A percentile compares a stretch with the other conserved stretches of the same genome.
phyloP scores from a whole-genome alignment of 1,284 basidiomycete genomes.

The Fistulina hepatica region DNA sequence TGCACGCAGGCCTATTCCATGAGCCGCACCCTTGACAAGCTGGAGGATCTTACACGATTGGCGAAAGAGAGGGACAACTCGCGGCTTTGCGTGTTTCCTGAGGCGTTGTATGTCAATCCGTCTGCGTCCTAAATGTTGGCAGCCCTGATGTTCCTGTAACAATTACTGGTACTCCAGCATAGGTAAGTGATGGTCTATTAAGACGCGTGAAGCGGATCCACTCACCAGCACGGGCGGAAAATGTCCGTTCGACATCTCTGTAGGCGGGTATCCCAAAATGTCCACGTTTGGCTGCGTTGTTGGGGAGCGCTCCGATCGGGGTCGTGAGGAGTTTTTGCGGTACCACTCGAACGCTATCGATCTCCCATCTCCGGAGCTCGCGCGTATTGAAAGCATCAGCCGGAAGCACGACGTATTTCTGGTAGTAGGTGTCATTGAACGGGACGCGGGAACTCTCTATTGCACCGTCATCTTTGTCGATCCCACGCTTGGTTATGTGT shows the following conservation, averaged over 20 bases:
- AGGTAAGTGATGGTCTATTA: no score
- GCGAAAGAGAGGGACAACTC: constrained; percentile 41
- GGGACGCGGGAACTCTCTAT: constrained; percentile 55
- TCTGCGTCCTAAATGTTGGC: background rate
- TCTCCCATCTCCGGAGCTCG: constrained; percentile 40
- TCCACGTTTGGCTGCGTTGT: constrained; percentile 49
- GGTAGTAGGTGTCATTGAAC: constrained; percentile 61
- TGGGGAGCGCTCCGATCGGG: constrained; percentile 39
- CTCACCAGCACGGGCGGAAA: no score
- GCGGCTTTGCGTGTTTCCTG: constrained; percentile 59
- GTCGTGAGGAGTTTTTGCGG: constrained; percentile 50
- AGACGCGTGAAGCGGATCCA: no score
- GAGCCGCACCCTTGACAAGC: constrained; percentile 43
- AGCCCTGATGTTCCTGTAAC: constrained; percentile 8
- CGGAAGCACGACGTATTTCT: constrained; percentile 44
- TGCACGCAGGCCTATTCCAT: constrained; percentile 45
- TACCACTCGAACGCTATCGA: constrained; percentile 49
- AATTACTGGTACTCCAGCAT: background rate
- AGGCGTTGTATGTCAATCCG: constrained; percentile 47
- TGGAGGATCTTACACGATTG: constrained; percentile 37
- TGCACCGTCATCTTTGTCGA: constrained; percentile 61
- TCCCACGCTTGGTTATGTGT: constrained; percentile 43
- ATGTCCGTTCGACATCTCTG: background rate
- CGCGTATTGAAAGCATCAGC: constrained; percentile 41
- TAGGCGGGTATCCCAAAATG: constrained; percentile 49